phyloP scores from a whole-genome alignment of 2,329 filamentous ascomycete species.

The Fusarium sp. region DNA sequence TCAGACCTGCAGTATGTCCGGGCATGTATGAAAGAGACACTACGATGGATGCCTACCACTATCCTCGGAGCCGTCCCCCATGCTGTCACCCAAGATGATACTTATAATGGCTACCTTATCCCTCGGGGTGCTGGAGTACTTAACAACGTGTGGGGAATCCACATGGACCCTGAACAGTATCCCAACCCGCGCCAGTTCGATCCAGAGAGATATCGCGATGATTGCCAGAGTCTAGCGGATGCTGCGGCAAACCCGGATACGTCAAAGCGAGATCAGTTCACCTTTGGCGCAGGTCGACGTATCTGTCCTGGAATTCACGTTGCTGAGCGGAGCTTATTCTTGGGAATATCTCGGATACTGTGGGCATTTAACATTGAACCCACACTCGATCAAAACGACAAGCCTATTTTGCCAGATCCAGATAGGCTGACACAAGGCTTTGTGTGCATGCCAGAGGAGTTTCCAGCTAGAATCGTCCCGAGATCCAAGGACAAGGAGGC shows the following conservation, averaged over 20 bases:
- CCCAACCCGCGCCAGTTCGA: conserved; percentile 56
- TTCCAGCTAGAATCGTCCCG: background rate
- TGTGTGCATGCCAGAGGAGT: conserved; percentile 20
- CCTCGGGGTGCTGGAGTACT: conserved; percentile 50
- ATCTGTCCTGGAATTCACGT: conserved; percentile 40
- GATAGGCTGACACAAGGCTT: conserved; percentile 21
- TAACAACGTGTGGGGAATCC: conserved; percentile 51
- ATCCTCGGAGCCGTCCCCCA: conserved; percentile 55
- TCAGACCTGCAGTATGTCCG: conserved; percentile 60
- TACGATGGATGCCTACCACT: conserved; percentile 53
- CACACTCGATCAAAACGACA: background rate
- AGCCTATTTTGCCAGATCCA: conserved; percentile 3
- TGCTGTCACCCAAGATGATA: conserved; percentile 51
- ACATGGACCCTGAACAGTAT: conserved; percentile 79
- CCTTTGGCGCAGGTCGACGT: conserved; percentile 35
- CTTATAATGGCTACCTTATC: conserved; percentile 45
- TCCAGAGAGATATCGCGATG: conserved; percentile 50
- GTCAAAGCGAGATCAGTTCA: conserved; percentile 30
- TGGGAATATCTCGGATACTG: conserved; percentile 24
- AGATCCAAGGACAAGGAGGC: background rate
- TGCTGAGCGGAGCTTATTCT: conserved; percentile 32
- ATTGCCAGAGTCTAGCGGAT: conserved; percentile 19
- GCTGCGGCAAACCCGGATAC: conserved; percentile 24
- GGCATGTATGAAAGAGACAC: conserved; percentile 53
- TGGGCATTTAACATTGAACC: conserved; percentile 33